These are phyloP conservation scores for Macrophomina tecta DNA, from an alignment of 2,329 filamentous ascomycete genomes.

Conservation along the genomic window DNA sequence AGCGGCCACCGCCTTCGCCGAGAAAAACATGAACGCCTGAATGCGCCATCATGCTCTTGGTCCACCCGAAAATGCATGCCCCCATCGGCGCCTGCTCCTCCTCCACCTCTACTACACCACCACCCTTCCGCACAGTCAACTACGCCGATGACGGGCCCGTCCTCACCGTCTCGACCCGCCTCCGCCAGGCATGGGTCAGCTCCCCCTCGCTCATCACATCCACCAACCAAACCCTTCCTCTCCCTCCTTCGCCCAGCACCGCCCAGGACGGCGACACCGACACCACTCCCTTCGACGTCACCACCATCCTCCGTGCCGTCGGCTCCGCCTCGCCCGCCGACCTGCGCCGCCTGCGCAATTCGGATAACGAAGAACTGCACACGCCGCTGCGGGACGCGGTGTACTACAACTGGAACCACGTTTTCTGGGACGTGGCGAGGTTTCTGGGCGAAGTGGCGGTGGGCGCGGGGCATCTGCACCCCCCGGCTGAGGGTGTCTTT, in stretches of 20 bases:
- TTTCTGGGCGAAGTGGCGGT: not conserved
- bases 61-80: too few relatives aligned
- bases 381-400: not conserved
- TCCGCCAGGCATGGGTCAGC: slow-evolving; percentile 8
- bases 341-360: not conserved
- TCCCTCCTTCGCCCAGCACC: too few relatives aligned
- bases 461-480: not conserved
- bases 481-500: not conserved
- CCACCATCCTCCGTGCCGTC: not conserved
- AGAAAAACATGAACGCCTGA: too few relatives aligned
- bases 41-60: too few relatives aligned
- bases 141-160: slow-evolving; percentile 15
- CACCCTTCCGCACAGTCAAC: not conserved
- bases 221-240: too few relatives aligned
- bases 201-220: not conserved
- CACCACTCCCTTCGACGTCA: not conserved
- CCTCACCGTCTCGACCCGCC: slow-evolving; percentile 3
- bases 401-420: slow-evolving; percentile 14
- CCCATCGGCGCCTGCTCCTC: too few relatives aligned
- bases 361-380: not conserved
- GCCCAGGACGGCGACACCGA: not conserved
- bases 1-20: too few relatives aligned
- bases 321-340: not conserved
- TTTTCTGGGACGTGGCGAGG: slow-evolving; percentile 10
- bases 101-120: too few relatives aligned